Evolutionary conservation across 257 asterid species (phyloP).

Genomic region (Ajuga chamaepitys): DNA sequence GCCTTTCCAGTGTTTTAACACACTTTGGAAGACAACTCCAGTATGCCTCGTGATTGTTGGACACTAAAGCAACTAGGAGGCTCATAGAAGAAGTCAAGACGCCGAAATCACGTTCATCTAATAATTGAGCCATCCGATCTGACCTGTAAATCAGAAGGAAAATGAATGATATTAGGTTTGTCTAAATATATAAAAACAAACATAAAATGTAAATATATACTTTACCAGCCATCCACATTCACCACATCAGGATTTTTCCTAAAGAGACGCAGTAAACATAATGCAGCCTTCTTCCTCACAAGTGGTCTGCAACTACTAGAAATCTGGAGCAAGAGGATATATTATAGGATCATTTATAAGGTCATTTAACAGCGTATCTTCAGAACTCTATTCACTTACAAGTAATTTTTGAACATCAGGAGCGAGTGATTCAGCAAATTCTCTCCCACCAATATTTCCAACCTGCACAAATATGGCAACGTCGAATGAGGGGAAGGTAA

Average conservation of each 20-base stretch:
- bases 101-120: constrained; percentile 99
- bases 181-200: not conserved
- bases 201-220: constrained; percentile 8
- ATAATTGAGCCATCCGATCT: constrained; percentile 90
- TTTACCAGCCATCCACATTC: constrained; percentile 96
- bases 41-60: constrained; percentile 90
- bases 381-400: constrained; percentile 46
- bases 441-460: constrained; percentile 99
- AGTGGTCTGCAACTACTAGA: constrained; percentile 98
- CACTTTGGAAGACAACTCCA: constrained; percentile 99
- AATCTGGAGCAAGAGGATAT: constrained; percentile 47
- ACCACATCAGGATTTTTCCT: constrained; percentile 97
- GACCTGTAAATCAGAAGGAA: constrained; percentile 57
- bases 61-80: constrained; percentile 91
- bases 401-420: constrained; percentile 99
- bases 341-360: constrained; percentile 18
- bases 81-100: constrained; percentile 98
- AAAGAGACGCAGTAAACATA: constrained; percentile 90
- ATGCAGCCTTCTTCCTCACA: constrained; percentile 98
- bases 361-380: constrained; percentile 14
- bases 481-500: constrained; percentile 13
- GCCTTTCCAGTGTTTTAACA: constrained; percentile 86
- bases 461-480: constrained; percentile 48
- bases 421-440: constrained; percentile 96
- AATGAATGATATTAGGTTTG: not conserved